phyloP scores from a whole-genome alignment of 345 rosid species.

The Abelmoschus esculentus region DNA sequence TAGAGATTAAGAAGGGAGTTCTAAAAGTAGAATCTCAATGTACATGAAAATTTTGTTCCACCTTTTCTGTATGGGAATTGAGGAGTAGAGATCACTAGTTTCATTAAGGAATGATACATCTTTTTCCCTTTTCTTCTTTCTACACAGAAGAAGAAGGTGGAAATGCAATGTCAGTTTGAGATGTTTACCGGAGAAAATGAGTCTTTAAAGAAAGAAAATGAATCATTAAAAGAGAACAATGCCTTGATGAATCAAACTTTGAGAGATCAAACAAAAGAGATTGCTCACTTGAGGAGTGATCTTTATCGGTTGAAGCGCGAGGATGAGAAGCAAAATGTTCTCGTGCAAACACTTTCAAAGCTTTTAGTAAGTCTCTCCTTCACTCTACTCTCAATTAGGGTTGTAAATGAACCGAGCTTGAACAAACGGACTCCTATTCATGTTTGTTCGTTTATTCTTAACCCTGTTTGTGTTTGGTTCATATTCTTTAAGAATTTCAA shows the following conservation, averaged over 20 bases:
- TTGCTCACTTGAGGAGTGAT: background rate
- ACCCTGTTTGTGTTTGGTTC: no score
- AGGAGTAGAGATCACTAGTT: background rate
- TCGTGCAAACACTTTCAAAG: constrained; percentile 5
- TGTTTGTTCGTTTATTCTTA: no score
- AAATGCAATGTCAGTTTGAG: background rate
- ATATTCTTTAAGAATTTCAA: no score
- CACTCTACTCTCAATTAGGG: background rate
- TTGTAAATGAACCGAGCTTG: no score
- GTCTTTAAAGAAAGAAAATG: constrained; percentile 4
- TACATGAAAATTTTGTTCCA: background rate
- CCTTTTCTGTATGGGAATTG: background rate
- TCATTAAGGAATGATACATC: background rate
- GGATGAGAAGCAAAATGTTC: constrained; percentile 5
- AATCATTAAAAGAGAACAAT: background rate
- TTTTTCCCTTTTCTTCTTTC: background rate
- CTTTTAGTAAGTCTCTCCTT: constrained; percentile 1
- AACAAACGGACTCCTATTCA: background rate
- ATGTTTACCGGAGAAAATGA: background rate
- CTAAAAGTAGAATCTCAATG: background rate
- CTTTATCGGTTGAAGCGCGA: background rate
- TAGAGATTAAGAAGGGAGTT: background rate
- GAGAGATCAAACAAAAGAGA: constrained; percentile 1
- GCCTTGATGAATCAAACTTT: background rate
- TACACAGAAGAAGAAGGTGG: background rate